Base-by-base conservation (phyloP, 208 protist species). In the Herpetomonas tarakana region DNA sequence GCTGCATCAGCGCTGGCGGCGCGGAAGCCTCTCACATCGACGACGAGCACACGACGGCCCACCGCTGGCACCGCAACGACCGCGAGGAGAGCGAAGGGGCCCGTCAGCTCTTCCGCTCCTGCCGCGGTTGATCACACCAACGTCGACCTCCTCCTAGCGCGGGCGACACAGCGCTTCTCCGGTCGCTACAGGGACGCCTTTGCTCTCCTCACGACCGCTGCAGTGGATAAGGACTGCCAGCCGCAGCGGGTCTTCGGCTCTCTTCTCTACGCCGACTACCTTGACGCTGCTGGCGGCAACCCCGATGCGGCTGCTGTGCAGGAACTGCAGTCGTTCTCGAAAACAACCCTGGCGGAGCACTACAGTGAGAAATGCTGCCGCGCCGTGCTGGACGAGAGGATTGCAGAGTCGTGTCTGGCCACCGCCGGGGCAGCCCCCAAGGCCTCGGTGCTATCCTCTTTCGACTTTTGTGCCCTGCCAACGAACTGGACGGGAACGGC, bases 381-480 rank as follows among this genome's bases (percentile, higher is more conserved):
- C 30, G 57, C 46, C n/a, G 55, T 44, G 19, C 59, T 83, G 14
- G 68, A 55, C 31, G 58, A 52, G 25, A 61, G 51, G 1, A 41
- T 79, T 6, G 57, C 71, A 24, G 49, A 51, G 1, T 59, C 58
- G 2, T 78, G 73, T 62, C 55, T 74, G 12, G n/a, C 25, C 19
- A 50, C 52, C n/a, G 19, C 24, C 41, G 22, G 50, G 25, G 38
- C 57, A 6, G 68, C 3, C 9, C 25, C 35, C 44, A 19, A 3
- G 9, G 3, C 53, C 2, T 69, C 86, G 0, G 79, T 93, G 19
- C 65, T 93, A 19, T 67, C 73, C 19, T 19, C 58, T 1, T 70
- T 81, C 16, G 78, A 88, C 59, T 88, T 81, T 49, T 62, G 41
- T 35, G 71, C 76, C n/a, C 62, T 93, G 24, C 86, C 86, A 0